Conservation (phyloP, 140 eudicot genomes). For the Cichorium intybus region DNA sequence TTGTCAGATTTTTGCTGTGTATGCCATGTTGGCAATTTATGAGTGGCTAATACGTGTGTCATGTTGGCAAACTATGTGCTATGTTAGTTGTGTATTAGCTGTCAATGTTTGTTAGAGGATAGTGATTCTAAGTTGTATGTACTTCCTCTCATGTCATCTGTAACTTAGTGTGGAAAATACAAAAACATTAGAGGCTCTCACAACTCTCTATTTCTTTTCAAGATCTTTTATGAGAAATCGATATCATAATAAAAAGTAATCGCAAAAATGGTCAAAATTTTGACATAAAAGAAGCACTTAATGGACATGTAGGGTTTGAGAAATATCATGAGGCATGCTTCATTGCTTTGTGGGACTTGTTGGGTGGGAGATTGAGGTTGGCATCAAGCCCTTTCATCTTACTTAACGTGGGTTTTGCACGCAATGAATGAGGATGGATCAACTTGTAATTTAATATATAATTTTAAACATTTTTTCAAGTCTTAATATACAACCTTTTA, state of each 20-base stretch:
- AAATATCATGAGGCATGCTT: conserved; percentile 29
- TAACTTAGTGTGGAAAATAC: too few species aligned
- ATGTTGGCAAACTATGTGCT: too few species aligned
- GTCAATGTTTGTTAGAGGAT: neutral
- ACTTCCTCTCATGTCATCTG: neutral
- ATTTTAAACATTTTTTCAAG: too few species aligned
- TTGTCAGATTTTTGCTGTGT: too few species aligned
- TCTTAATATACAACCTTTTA: neutral
- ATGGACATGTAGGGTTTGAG: conserved; percentile 21
- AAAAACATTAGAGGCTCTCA: too few species aligned
- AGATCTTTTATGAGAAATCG: neutral
- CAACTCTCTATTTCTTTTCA: too few species aligned
- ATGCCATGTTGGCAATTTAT: too few species aligned
- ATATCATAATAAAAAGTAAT: neutral
- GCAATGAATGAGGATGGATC: conserved; percentile 14
- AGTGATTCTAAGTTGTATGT: too few species aligned
- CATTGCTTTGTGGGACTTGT: conserved; percentile 30
- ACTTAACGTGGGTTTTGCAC: conserved; percentile 20
- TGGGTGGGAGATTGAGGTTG: conserved; percentile 27
- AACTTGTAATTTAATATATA: conserved; percentile 13
- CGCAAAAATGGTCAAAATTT: conserved; percentile 3
- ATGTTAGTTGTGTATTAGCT: too few species aligned
- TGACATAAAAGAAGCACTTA: conserved; percentile 16
- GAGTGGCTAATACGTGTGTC: too few species aligned
- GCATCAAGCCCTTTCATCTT: conserved; percentile 24